These are phyloP conservation scores for Corymbia maculata DNA, from an alignment of 345 rosid genomes.

Conservation along the genomic window DNA sequence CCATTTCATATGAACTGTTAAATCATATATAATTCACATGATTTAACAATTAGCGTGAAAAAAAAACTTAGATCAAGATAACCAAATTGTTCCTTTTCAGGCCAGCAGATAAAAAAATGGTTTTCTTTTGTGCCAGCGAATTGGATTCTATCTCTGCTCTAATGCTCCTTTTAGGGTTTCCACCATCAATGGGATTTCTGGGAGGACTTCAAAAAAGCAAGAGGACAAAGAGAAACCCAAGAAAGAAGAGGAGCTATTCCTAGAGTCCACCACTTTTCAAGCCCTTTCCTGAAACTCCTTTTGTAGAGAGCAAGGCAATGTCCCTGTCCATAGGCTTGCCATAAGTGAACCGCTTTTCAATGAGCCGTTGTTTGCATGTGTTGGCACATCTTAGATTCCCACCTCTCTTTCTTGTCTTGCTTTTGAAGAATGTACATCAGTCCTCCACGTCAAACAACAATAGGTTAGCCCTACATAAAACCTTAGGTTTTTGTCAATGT, in stretches of 20 bases:
- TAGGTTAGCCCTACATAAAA: not conserved
- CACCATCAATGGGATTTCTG: not conserved
- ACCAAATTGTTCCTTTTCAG: not conserved
- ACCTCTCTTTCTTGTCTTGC: not conserved
- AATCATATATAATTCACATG: not conserved
- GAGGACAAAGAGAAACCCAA: not conserved
- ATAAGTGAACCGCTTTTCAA: not conserved
- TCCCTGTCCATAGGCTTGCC: not conserved
- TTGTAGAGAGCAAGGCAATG: not conserved
- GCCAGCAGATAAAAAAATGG: not conserved
- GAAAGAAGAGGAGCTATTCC: not conserved
- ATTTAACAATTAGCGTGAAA: not conserved
- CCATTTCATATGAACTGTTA: not conserved
- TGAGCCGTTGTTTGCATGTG: not conserved
- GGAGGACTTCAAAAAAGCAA: not conserved
- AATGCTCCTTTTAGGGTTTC: not conserved
- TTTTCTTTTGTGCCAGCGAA: not conserved
- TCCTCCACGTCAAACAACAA: not conserved
- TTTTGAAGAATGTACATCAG: not conserved
- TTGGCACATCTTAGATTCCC: not conserved
- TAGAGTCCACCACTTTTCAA: not conserved
- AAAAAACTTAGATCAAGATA: not conserved
- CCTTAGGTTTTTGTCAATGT: too few species aligned
- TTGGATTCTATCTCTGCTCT: not conserved
- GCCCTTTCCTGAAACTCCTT: not conserved